A percentile compares a stretch with the other conserved stretches of the same genome.
Conservation (phyloP, 2,329 filamentous ascomycete species). For the Fusarium falciforme region DNA sequence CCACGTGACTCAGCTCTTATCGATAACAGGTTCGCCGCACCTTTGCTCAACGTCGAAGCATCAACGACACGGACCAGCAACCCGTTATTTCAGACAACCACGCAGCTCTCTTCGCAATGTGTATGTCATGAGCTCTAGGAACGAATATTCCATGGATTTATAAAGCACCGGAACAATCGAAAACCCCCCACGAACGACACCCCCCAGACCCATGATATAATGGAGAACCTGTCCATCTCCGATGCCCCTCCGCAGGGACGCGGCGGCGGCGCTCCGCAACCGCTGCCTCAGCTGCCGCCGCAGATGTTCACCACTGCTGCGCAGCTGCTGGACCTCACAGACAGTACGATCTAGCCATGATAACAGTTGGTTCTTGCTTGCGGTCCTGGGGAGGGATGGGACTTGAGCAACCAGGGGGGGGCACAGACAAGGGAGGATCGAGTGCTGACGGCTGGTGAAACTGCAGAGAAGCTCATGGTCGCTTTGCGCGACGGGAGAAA, state of each 20-base stretch:
- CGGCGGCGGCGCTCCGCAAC: slow-evolving; percentile 55
- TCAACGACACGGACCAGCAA: slow-evolving; percentile 35
- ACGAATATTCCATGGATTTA: slow-evolving; percentile 36
- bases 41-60: slow-evolving; percentile 39
- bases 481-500: slow-evolving; percentile 94
- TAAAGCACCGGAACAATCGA: slow-evolving; percentile 19
- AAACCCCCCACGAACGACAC: slow-evolving; percentile 7
- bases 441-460: slow-evolving; percentile 39
- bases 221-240: slow-evolving; percentile 66
- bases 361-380: slow-evolving; percentile 17
- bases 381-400: slow-evolving; percentile 1
- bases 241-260: slow-evolving; percentile 59
- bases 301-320: slow-evolving; percentile 99
- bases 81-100: slow-evolving; percentile 25
- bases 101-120: slow-evolving; percentile 35
- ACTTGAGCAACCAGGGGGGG: neutral
- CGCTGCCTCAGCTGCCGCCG: slow-evolving; percentile 76
- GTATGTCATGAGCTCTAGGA: slow-evolving; percentile 35
- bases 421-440: slow-evolving; percentile 28
- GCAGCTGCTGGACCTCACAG: slow-evolving; percentile 93
- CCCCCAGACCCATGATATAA: slow-evolving; percentile 47
- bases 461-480: slow-evolving; percentile 90
- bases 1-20: slow-evolving; percentile 39
- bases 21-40: slow-evolving; percentile 35
- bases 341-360: slow-evolving; percentile 75